Evolutionary conservation across 257 asterid genomes (phyloP).

Genomic region (Lycium ferocissimum): DNA sequence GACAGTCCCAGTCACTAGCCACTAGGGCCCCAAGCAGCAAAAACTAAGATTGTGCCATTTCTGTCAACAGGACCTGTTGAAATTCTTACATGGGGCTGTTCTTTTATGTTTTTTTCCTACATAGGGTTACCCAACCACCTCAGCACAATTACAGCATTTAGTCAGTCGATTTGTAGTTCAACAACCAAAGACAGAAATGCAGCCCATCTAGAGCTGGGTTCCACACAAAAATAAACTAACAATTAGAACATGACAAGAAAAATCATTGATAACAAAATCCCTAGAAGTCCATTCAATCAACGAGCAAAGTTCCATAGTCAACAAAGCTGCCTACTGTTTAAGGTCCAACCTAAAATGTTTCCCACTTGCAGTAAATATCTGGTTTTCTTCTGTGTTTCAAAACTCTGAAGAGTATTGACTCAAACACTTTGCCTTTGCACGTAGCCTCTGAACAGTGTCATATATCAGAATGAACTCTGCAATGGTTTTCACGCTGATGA

Average conservation of each 20-base stretch:
- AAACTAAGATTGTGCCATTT: slow-evolving; percentile 8
- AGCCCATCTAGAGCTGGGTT: slow-evolving; percentile 15
- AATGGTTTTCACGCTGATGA: not conserved
- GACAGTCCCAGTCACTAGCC: slow-evolving; percentile 16
- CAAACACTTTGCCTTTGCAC: not conserved
- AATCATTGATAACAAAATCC: not conserved
- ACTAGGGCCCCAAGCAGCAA: slow-evolving; percentile 5
- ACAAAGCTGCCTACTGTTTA: slow-evolving; percentile 16
- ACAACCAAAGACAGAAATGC: slow-evolving; percentile 27
- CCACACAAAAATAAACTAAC: not conserved
- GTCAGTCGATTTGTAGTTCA: slow-evolving; percentile 12
- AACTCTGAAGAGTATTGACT: slow-evolving; percentile 9
- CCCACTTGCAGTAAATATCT: not conserved
- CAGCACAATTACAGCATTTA: not conserved
- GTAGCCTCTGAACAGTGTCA: not conserved
- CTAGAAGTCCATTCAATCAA: not conserved
- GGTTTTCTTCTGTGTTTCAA: not conserved
- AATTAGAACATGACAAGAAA: not conserved
- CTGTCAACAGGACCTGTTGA: slow-evolving; percentile 19
- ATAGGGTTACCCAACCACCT: not conserved
- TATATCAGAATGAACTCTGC: not conserved
- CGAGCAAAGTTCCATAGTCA: not conserved
- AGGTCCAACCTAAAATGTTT: not conserved
- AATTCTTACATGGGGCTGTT: not conserved
- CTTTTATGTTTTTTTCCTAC: not conserved